Evolutionary conservation across 306 rosid species (phyloP), one percentile per base, ranked within the genome.

Genomic region (Prinsepia uniflora): DNA sequence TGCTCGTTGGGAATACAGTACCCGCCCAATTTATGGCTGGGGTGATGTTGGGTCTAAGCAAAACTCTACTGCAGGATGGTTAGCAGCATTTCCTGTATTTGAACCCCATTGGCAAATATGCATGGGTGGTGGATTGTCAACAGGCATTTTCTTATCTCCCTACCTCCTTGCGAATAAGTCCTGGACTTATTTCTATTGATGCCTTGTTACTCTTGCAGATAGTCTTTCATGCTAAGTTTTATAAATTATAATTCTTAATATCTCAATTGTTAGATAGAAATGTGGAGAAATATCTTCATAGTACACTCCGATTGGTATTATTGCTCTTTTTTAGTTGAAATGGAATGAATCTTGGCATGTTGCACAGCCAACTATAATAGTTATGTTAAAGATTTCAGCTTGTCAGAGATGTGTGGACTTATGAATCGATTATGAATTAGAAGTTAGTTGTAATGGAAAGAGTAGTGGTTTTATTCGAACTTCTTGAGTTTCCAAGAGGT

Each of bases 91-190:
- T 87, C 98, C 97, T 36, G 94, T 93, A 78, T 93, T 90, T 79
- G 98, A 93, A 76, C 98, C 97, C 55, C 98, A 93, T 84, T 93
- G 98, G 98, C 97, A 93, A 84, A 76, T 90, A 81, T 93, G 98
- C 87, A 83, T 93, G 97, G 96, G 85, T 1, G 90, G 85, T 68
- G 98, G 98, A 79, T 70, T 90, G 71, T 93, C 98, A 52, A 88
- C 97, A 83, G 98, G 98, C 76, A 85, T 70, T 82, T 78, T 68
- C 80, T 76, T 56, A 60, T 64, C 67, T 65, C 63, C 66, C 71
- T 34, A 30, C 47, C 52, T 39, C 53, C 50, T 84, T 53, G 54
- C 15, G 48, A 62, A 52, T 72, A 47, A 7, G 20, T 52, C 17
- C 64, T 66, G 70, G 8, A 24, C 73, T 53, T 49, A n/a, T 71